phyloP scores from a whole-genome alignment of 345 rosid species.

The Leavenworthia alabamica region DNA sequence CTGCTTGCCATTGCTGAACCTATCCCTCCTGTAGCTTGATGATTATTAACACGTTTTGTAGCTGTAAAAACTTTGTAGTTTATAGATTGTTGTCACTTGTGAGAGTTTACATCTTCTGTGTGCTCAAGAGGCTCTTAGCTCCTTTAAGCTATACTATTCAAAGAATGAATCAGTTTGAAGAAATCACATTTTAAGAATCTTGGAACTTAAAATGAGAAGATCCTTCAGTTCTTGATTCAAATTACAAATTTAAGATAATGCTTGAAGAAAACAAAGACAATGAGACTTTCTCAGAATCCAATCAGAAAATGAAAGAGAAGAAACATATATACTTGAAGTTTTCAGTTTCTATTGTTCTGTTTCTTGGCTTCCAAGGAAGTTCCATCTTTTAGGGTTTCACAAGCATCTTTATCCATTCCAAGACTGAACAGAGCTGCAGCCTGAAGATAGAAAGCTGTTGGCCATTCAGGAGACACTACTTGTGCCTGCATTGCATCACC shows the following conservation, averaged over 20 bases:
- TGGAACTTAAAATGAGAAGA: conserved; percentile 15
- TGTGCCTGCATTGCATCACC: conserved; percentile 85
- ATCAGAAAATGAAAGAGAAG: conserved; percentile 17
- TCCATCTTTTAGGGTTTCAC: conserved; percentile 80
- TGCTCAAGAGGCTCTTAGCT: neutral
- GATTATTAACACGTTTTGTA: conserved; percentile 25
- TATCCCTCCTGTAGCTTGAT: conserved; percentile 30
- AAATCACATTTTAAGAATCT: conserved; percentile 3
- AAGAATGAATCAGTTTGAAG: neutral
- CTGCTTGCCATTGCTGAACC: conserved; percentile 5
- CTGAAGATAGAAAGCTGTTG: conserved; percentile 74
- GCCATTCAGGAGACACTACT: conserved; percentile 71
- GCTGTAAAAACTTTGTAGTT: conserved; percentile 23
- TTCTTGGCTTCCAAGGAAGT: conserved; percentile 65
- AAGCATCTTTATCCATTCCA: conserved; percentile 72
- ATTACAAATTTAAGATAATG: conserved; percentile 8
- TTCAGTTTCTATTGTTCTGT: conserved; percentile 47
- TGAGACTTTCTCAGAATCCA: conserved; percentile 25
- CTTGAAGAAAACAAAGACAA: conserved; percentile 28
- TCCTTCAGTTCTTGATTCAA: conserved; percentile 10
- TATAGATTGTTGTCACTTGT: conserved; percentile 19
- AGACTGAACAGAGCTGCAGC: conserved; percentile 80
- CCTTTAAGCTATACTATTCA: conserved; percentile 2
- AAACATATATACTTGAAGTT: conserved; percentile 35
- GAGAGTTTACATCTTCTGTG: conserved; percentile 30